Base-by-base conservation (phyloP, 495 filamentous ascomycete genomes). In the Penicillium lagena region DNA sequence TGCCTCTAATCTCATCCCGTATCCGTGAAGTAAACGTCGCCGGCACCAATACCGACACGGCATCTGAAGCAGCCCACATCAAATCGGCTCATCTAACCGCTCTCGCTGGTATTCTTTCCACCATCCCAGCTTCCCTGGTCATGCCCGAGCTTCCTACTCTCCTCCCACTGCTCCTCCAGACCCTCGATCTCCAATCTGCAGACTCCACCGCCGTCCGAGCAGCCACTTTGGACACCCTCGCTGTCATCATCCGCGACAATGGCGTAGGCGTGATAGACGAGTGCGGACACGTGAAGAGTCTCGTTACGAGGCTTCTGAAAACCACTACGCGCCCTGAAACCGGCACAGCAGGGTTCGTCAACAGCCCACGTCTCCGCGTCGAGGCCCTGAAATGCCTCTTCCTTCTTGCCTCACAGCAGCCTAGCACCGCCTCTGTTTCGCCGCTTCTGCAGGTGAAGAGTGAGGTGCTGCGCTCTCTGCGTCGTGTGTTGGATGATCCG, bases 161-260 rank as follows among this genome's bases (percentile, higher is more conserved):
- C 13, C 66, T 81, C 7, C 81, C 85, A 0, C 73, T 86, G n/a
- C 75, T 89, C 35, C 73, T 88, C 4, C 85, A 87, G 55, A 77
- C 69, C 38, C 70, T 89, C n/a, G 82, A 87, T 45, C 73, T 87
- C 31, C 61, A 70, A 40, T 67, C 76, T 7, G 48, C 60, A 10
- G 63, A 75, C 42, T 66, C 68, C 11, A 56, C 68, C 5, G 59
- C 67, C n/a, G 74, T 86, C 28, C 81, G 85, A 46, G 64, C 73
- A 31, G 79, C 80, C 22, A 83, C 82, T 2, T 73, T 89, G 30
- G 69, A 72, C 11, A 84, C 73, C 7, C 67, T 89, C 7, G 64
- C 61, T n/a, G 64, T 79, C 12, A 73, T 83, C 12, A 74, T 86
- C 38, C 64, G 67, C 40, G 75, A 85, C 46, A 75, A 72, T 34